A percentile compares a stretch with the other conserved stretches of the same genome.
Conservation (phyloP, 352 stramenopile genomes). For the Sclerospora graminicola region DNA sequence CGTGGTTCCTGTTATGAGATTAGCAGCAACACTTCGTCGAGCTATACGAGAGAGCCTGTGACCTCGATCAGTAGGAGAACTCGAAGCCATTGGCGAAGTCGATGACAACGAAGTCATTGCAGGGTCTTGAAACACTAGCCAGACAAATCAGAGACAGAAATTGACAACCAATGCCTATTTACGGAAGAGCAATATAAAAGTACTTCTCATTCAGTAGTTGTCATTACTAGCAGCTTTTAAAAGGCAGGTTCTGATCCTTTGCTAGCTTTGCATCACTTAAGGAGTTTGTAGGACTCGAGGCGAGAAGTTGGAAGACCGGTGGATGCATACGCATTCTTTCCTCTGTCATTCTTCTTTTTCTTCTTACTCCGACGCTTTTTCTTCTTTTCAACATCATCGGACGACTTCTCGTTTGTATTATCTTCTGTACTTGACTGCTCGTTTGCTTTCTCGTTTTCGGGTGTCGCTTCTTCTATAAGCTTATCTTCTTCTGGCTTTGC, state of each 20-base stretch:
- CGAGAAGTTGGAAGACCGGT: slow-evolving; percentile 64
- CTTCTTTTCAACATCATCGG: slow-evolving; percentile 20
- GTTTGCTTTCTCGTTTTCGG: slow-evolving; percentile 28
- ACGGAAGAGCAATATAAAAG: too few species aligned
- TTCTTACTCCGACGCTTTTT: slow-evolving; percentile 54
- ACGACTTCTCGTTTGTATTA: slow-evolving; percentile 7
- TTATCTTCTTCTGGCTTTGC: slow-evolving; percentile 12
- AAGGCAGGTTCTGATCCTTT: background rate
- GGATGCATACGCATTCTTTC: slow-evolving; percentile 31
- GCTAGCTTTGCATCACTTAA: slow-evolving; percentile 52
- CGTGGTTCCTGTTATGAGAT: too few species aligned
- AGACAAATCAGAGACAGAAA: too few species aligned
- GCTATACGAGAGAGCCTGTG: too few species aligned
- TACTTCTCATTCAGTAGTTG: background rate
- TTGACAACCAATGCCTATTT: too few species aligned
- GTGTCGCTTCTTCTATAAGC: slow-evolving; percentile 2
- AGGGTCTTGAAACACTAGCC: too few species aligned
- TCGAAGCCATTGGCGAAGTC: too few species aligned
- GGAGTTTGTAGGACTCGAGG: slow-evolving; percentile 75
- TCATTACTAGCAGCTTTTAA: background rate
- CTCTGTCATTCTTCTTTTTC: slow-evolving; percentile 52
- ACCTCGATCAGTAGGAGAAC: too few species aligned
- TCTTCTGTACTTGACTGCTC: slow-evolving; percentile 3
- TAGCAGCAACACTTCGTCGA: too few species aligned
- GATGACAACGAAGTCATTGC: too few species aligned